Evolutionary conservation across 108 stramenopile species (phyloP), one percentile per base, ranked within the genome.

Genomic region (Cyclotella kingstonii): DNA sequence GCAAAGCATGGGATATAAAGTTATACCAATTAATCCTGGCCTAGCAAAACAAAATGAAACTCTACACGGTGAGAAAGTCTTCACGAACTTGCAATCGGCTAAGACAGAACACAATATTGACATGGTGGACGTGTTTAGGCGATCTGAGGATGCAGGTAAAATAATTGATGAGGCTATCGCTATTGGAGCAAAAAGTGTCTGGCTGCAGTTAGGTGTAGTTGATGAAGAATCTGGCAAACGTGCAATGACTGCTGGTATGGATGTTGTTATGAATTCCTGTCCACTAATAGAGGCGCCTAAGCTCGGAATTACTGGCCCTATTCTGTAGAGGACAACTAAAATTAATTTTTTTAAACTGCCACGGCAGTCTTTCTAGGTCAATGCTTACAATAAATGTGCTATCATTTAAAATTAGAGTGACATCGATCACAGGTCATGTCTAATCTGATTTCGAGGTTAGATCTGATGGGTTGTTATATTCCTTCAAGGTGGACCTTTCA

Each of bases 111-210:
- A 53, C 39, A 36, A 30, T 15, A 56, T 93, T 15, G 91, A 93
- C 52, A 89, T 93, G 88, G 91, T 90, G 34, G 88, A 93, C 59
- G 64, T 93, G 10, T 93, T 93, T 63, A 81, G 86, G 1, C 76
- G 78, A 53, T 73, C 84, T 2, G 76, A 76, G 40, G 74, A 77
- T 45, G 86, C 83, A 4, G 86, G 85, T 10, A 60, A 65, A 8
- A 67, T 91, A 58, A 85, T 91, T 8, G 90, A 91, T 46, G 87
- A 91, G 68, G 87, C 86, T 11, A 86, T 91, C 30, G 66, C 38
- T 9, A 60, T 90, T 38, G 80, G 80, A 26, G 86, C 87, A 11
- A 87, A 85, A 45, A 71, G 80, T 35, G 82, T 93, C 3, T 93
- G 91, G 91, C 68, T 93, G 63, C 91, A 93, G 56, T 30, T 81